Conservation (phyloP, 345 rosid species). For the Lepidium aucheri region DNA sequence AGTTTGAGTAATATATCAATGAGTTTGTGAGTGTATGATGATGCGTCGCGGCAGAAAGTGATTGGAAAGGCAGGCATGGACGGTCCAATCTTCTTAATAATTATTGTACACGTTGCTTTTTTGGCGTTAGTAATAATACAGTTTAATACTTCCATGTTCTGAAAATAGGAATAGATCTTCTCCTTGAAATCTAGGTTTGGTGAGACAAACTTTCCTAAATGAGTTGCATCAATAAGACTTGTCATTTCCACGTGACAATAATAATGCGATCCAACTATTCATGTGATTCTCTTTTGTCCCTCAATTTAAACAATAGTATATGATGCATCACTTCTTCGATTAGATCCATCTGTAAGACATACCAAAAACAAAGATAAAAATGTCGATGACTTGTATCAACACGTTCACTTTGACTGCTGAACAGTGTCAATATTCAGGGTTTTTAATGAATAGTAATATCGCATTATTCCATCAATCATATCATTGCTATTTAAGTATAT, state of each 20-base stretch:
- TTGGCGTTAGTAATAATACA: neutral
- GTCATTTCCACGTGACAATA: conserved; percentile 19
- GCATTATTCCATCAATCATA: neutral
- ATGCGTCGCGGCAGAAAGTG: neutral
- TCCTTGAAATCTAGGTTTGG: neutral
- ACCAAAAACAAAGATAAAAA: neutral
- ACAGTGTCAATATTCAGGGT: neutral
- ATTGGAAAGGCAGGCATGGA: neutral
- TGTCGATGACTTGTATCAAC: neutral
- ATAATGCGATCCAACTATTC: conserved; percentile 19
- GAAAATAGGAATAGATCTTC: neutral
- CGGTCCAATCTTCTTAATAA: neutral
- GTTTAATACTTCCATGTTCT: neutral
- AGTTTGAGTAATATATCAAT: no score
- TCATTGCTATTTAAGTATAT: neutral
- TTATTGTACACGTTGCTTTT: neutral
- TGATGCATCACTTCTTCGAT: conserved; percentile 4
- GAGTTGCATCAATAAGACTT: neutral
- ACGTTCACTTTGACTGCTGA: neutral
- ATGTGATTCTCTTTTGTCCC: conserved; percentile 14
- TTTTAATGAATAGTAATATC: neutral
- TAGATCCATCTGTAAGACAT: conserved; percentile 10
- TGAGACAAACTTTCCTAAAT: conserved; percentile 3
- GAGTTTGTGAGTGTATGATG: neutral
- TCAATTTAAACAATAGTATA: conserved; percentile 12